phyloP scores from a whole-genome alignment of 2,329 filamentous ascomycete genomes.

The Fusarium transvaalense region DNA sequence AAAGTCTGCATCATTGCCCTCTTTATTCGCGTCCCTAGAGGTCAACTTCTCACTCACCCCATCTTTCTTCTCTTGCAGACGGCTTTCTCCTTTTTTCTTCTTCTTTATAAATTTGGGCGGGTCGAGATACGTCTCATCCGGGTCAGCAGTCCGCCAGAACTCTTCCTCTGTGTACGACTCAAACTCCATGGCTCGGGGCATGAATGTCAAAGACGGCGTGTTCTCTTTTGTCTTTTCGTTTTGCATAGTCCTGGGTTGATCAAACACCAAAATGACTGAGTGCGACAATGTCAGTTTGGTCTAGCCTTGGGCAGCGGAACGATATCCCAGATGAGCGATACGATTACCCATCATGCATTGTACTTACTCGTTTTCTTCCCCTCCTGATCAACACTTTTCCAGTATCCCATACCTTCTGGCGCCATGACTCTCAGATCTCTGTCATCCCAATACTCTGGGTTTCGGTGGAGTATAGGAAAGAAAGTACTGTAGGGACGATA shows the following conservation, averaged over 20 bases:
- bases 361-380: constrained; percentile 39
- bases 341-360: not conserved
- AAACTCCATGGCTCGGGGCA: constrained; percentile 49
- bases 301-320: too few relatives aligned
- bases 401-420: constrained; percentile 47
- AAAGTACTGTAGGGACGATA: constrained; percentile 50
- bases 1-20: not conserved
- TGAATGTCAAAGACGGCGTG: constrained; percentile 46
- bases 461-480: constrained; percentile 40
- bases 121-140: constrained; percentile 47
- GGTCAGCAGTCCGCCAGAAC: constrained; percentile 44
- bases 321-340: too few relatives aligned
- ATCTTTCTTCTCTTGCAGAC: constrained; percentile 8
- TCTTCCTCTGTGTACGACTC: constrained; percentile 49
- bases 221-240: constrained; percentile 35
- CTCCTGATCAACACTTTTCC: constrained; percentile 37
- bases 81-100: constrained; percentile 15
- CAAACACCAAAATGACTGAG: constrained; percentile 44
- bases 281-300: constrained; percentile 14
- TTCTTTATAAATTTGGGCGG: constrained; percentile 31
- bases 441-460: constrained; percentile 43
- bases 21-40: constrained; percentile 21
- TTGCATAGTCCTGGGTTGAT: constrained; percentile 43
- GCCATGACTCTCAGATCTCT: constrained; percentile 48
- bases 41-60: not conserved